Percentiles rank a stretch among this genome's conserved stretches.
phyloP scores from a whole-genome alignment of 805 yeast genomes.

The Saturnispora serradocipensis region DNA sequence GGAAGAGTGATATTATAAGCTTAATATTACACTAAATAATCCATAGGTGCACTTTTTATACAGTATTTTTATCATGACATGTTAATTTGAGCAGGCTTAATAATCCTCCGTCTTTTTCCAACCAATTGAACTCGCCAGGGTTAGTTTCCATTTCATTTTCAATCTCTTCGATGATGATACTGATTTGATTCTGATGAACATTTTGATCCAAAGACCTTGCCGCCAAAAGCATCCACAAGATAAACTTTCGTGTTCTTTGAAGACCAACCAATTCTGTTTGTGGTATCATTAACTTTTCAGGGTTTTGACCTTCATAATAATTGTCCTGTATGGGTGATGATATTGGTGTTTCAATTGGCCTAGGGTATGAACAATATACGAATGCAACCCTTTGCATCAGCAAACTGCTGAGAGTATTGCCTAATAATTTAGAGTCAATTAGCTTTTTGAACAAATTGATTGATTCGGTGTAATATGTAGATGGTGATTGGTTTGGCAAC shows the following conservation, averaged over 20 bases:
- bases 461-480: conserved; percentile 37
- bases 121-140: conserved; percentile 16
- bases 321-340: background rate
- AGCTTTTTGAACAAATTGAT: conserved; percentile 36
- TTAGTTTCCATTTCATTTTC: conserved; percentile 11
- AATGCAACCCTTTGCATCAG: conserved; percentile 32
- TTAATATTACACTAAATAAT: background rate
- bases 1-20: background rate
- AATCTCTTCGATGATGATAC: conserved; percentile 18
- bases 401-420: conserved; percentile 33
- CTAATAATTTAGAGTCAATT: conserved; percentile 37
- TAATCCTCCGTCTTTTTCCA: conserved; percentile 21
- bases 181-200: conserved; percentile 21
- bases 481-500: conserved; percentile 13
- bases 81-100: conserved; percentile 15
- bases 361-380: conserved; percentile 22
- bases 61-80: background rate
- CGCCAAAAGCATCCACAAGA: conserved; percentile 68
- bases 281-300: conserved; percentile 25
- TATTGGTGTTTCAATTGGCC: conserved; percentile 9
- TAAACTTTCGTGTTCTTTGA: conserved; percentile 61
- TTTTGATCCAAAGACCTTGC: conserved; percentile 56
- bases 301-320: conserved; percentile 31
- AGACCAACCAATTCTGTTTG: conserved; percentile 39
- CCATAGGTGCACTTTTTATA: background rate